Conservation (phyloP, 2,329 filamentous ascomycete species). For the Sporothrix euskadiensis region DNA sequence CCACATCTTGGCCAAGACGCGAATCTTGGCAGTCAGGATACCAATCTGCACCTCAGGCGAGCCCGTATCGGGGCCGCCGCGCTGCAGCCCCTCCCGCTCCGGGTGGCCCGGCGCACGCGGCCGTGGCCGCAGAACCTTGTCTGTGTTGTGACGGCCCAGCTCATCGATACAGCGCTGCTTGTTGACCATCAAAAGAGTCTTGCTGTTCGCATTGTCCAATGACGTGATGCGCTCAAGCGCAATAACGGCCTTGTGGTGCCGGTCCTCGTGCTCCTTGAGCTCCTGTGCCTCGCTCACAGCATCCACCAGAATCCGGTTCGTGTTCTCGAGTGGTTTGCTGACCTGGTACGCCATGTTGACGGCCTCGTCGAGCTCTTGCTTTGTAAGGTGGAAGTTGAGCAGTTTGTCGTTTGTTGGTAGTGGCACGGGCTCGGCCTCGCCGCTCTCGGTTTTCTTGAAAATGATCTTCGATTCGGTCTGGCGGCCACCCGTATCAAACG, state of each 20-base stretch:
- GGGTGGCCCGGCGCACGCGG: slow-evolving; percentile 49
- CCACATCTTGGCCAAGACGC: slow-evolving; percentile 72
- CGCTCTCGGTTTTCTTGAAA: not conserved
- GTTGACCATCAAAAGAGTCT: slow-evolving; percentile 79
- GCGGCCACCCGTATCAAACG: slow-evolving; percentile 68
- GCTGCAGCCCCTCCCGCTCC: slow-evolving; percentile 47
- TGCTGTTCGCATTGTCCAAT: slow-evolving; percentile 73
- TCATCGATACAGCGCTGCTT: slow-evolving; percentile 79
- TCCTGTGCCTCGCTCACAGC: slow-evolving; percentile 44
- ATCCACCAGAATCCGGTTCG: slow-evolving; percentile 44
- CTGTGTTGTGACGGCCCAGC: slow-evolving; percentile 90
- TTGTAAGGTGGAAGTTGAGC: slow-evolving; percentile 75
- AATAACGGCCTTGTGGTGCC: slow-evolving; percentile 68
- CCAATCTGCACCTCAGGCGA: slow-evolving; percentile 97
- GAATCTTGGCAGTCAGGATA: slow-evolving; percentile 91
- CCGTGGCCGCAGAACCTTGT: slow-evolving; percentile 66
- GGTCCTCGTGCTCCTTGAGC: slow-evolving; percentile 49
- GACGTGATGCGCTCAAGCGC: slow-evolving; percentile 79
- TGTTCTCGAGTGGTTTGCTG: slow-evolving; percentile 55
- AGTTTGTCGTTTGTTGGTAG: slow-evolving; percentile 54
- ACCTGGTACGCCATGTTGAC: slow-evolving; percentile 68
- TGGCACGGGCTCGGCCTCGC: slow-evolving; percentile 39
- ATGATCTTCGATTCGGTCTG: slow-evolving; percentile 40
- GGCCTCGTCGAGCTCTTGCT: slow-evolving; percentile 65
- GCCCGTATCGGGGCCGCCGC: slow-evolving; percentile 89